phyloP scores from a whole-genome alignment of 1,284 basidiomycete genomes.

The Trametes pubescens region DNA sequence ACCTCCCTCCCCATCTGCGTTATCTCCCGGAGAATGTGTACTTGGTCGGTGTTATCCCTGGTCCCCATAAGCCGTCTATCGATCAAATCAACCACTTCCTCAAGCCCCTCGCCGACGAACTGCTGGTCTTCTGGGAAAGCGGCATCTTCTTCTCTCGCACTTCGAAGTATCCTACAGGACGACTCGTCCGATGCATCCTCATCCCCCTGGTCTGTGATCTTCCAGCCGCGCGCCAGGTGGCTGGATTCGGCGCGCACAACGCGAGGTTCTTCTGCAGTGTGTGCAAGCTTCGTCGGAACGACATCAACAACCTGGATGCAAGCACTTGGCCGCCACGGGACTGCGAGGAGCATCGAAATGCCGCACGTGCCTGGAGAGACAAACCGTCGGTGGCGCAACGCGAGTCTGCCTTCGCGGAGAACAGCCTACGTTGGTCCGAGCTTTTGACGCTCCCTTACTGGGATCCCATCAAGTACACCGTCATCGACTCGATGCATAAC shows the following conservation, averaged over 20 bases:
- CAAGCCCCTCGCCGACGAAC: constrained; percentile 44
- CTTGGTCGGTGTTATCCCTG: constrained; percentile 45
- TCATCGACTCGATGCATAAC: constrained; percentile 48
- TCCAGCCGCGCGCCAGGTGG: constrained; percentile 44
- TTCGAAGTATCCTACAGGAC: constrained; percentile 36
- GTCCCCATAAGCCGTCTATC: constrained; percentile 44
- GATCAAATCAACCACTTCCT: constrained; percentile 47
- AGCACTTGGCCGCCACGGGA: constrained; percentile 33
- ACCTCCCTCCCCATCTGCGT: constrained; percentile 41
- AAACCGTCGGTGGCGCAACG: constrained; percentile 6
- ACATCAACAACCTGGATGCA: constrained; percentile 41
- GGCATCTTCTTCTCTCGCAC: constrained; percentile 45
- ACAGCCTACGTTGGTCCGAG: constrained; percentile 35
- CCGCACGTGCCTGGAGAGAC: constrained; percentile 33
- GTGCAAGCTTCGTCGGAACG: constrained; percentile 39
- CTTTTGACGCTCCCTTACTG: constrained; percentile 45
- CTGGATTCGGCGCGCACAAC: constrained; percentile 41
- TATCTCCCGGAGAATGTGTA: constrained; percentile 41
- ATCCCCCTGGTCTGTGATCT: constrained; percentile 46
- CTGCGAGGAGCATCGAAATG: constrained; percentile 31
- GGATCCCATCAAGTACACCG: constrained; percentile 42
- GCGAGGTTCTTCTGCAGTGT: constrained; percentile 44
- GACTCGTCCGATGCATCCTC: constrained; percentile 36
- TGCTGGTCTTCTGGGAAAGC: constrained; percentile 42
- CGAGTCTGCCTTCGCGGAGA: constrained; percentile 7